Base-by-base conservation (phyloP, 805 yeast genomes). In the Pichia gijzeniarum region DNA sequence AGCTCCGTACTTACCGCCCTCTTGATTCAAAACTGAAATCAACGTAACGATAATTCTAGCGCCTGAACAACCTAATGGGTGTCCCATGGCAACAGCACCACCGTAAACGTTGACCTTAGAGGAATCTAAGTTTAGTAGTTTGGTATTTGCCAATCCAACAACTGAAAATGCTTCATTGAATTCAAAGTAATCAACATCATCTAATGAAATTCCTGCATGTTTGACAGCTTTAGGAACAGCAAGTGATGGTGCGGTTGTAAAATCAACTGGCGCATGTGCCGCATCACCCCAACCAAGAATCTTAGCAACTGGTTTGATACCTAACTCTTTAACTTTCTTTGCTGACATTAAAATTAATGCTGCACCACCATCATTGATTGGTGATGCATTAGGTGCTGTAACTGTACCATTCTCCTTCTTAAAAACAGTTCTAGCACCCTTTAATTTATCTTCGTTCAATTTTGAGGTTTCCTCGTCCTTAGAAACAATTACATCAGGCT, bases 231-330 rank as follows among this genome's bases (percentile, higher is more conserved):
- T 91, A 70, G 96, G 96, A 58, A 91, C 80, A 44, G 99, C 96
- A 62, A 89, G 73, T 31, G 96, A 71, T 54, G 99, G 99, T 27
- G 98, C 89, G 68, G 93, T 85, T 45, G 99, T 91, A 76, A 93
- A 93, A 70, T 90, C 95, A 57, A 84, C 77, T 54, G 99, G 99
- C 37, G 80, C 80, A 65, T 88, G 90, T 47, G 95, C 99, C 60
- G 98, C 98, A 65, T 93, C 99, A 69, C 95, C 99, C 95, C 96
- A 91, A 50, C 96, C 95, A 44, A 77, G 64, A 58, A 93, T 82
- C 66, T 80, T 80, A 49, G 96, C 98, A 51, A 93, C 64, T 53
- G 99, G 99, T 64, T 73, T 88, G 62, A 93, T 72, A 38, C 84
- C 83, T 57, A 89, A 78, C 74, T 90, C 96, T 64, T 80, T 79